These are phyloP conservation scores for Kodamaea kaohsiungensis DNA, from an alignment of 805 yeast species.

Conservation along the genomic window DNA sequence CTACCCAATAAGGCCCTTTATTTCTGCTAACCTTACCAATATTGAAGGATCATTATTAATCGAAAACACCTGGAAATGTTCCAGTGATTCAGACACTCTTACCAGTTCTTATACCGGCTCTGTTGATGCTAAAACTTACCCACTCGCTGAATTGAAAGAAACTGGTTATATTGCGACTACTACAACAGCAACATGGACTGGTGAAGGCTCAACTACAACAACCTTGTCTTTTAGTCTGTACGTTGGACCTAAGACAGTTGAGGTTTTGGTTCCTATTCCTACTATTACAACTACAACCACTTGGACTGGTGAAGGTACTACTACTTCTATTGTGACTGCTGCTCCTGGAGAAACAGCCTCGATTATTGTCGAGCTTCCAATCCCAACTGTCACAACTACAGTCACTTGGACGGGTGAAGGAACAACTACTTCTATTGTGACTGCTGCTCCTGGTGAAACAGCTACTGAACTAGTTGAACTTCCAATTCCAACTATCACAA, in stretches of 20 bases:
- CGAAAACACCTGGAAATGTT: not conserved
- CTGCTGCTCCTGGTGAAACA: conserved; percentile 7
- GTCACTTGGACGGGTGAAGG: conserved; percentile 15
- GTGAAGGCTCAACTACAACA: conserved; percentile 11
- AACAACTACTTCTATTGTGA: conserved; percentile 7
- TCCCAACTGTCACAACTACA: conserved; percentile 4
- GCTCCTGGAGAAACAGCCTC: conserved; percentile 14
- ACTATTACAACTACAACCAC: not conserved
- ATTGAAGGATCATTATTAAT: not conserved
- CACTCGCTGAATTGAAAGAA: not conserved
- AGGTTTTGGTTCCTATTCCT: conserved; percentile 17
- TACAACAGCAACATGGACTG: conserved; percentile 9
- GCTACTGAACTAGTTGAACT: conserved; percentile 12
- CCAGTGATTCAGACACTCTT: not conserved
- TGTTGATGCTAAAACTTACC: not conserved
- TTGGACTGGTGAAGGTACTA: conserved; percentile 7
- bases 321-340: conserved; percentile 11
- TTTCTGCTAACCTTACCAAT: not conserved
- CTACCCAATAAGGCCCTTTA: not conserved
- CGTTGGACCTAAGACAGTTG: conserved; percentile 21
- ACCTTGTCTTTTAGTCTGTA: conserved; percentile 16
- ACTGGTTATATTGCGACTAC: conserved; percentile 6
- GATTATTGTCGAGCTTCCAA: conserved; percentile 14
- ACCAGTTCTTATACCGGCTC: not conserved
- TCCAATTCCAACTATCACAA: conserved; percentile 12